Evolutionary conservation across 1,139 yeast species (phyloP).

Genomic region (Blastobotrys ciferrii): DNA sequence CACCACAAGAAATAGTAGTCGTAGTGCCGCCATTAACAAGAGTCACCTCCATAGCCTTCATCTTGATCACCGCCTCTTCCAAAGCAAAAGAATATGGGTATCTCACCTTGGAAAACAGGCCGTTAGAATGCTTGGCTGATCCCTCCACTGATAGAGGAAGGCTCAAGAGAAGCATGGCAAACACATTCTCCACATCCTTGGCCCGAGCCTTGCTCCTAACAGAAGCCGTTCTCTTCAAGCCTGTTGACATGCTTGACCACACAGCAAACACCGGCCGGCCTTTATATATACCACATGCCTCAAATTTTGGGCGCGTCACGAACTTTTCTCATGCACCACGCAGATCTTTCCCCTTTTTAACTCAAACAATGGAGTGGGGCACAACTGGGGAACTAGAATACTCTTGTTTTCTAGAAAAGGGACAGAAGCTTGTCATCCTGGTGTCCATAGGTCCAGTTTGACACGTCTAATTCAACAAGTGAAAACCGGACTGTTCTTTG

Average conservation of each 20-base stretch:
- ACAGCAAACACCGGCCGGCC: too few relatives aligned
- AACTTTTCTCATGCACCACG: too few relatives aligned
- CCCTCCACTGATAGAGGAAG: conserved; percentile 44
- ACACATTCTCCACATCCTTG: conserved; percentile 24
- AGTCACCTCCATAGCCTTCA: conserved; percentile 51
- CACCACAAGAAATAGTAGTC: conserved; percentile 59
- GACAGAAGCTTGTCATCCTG: too few relatives aligned
- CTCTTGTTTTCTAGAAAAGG: too few relatives aligned
- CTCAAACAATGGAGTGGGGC: too few relatives aligned
- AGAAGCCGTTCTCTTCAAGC: not conserved
- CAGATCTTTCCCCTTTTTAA: too few relatives aligned
- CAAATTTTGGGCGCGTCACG: too few relatives aligned
- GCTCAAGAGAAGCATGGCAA: conserved; percentile 50
- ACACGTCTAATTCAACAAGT: too few relatives aligned
- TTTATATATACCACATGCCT: not conserved
- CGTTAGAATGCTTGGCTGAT: conserved; percentile 12
- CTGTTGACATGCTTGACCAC: not conserved
- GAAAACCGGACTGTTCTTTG: too few relatives aligned
- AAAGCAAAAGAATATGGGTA: conserved; percentile 55
- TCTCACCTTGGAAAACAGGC: conserved; percentile 41
- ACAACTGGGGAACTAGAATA: too few relatives aligned
- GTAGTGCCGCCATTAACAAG: conserved; percentile 45
- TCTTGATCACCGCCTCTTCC: conserved; percentile 50
- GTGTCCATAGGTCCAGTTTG: too few relatives aligned
- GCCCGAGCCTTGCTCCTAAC: not conserved